phyloP scores from a whole-genome alignment of 2,329 filamentous ascomycete species.

The Scedosporium boydii region DNA sequence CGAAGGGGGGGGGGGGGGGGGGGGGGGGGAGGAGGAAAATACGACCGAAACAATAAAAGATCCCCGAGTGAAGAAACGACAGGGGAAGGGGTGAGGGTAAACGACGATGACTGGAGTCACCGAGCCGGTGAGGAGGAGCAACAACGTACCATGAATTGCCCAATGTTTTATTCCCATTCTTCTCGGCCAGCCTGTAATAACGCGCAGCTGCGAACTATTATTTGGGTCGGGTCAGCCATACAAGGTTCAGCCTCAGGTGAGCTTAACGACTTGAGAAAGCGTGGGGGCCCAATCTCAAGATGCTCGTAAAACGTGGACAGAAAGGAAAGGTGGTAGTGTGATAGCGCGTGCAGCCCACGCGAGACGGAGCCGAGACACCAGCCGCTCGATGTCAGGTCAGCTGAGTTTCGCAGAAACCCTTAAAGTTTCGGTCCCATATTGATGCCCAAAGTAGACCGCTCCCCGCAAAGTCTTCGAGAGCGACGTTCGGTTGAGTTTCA shows the following conservation, averaged over 20 bases:
- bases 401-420: slow-evolving; percentile 8
- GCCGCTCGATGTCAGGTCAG: too few relatives aligned
- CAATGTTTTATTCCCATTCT: slow-evolving; percentile 78
- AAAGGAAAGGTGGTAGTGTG: neutral
- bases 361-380: neutral
- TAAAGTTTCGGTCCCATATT: slow-evolving; percentile 20
- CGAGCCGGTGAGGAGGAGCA: neutral
- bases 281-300: neutral
- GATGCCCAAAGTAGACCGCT: slow-evolving; percentile 25
- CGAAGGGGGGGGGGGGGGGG: too few relatives aligned
- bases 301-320: neutral
- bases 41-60: neutral
- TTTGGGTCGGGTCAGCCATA: neutral
- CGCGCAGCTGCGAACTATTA: slow-evolving; percentile 67
- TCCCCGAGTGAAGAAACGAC: neutral
- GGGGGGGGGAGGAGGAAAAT: neutral
- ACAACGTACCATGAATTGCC: slow-evolving; percentile 85
- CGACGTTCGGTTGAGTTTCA: neutral
- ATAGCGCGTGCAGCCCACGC: neutral
- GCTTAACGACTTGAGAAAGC: neutral
- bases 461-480: neutral
- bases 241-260: neutral
- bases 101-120: neutral
- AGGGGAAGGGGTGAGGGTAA: neutral
- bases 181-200: slow-evolving; percentile 86